Evolutionary conservation across 805 yeast genomes (phyloP).

Genomic region (Starmerella lactis-condensi): DNA sequence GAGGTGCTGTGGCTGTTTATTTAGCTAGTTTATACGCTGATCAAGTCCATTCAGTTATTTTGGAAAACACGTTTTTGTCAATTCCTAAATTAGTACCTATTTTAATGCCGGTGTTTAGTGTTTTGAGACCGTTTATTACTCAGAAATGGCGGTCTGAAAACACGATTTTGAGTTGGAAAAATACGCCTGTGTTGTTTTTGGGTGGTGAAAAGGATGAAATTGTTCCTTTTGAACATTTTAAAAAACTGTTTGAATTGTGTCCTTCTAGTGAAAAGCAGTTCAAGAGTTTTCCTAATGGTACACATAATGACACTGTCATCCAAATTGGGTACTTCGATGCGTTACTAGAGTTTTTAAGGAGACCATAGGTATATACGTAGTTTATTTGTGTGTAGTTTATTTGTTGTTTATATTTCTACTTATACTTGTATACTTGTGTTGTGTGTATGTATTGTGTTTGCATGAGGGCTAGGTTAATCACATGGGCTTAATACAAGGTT

Average conservation of each 20-base stretch:
- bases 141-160: conserved; percentile 69
- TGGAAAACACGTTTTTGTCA: conserved; percentile 75
- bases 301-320: conserved; percentile 68
- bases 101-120: conserved; percentile 22
- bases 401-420: too few species aligned
- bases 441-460: too few species aligned
- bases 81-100: conserved; percentile 43
- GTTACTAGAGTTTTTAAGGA: conserved; percentile 34
- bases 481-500: too few species aligned
- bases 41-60: conserved; percentile 41
- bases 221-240: conserved; percentile 78
- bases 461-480: too few species aligned
- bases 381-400: too few species aligned
- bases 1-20: conserved; percentile 87
- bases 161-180: conserved; percentile 31
- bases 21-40: conserved; percentile 39
- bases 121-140: conserved; percentile 38
- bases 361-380: too few species aligned
- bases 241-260: conserved; percentile 34
- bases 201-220: conserved; percentile 70
- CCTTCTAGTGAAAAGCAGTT: conserved; percentile 35
- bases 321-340: conserved; percentile 65
- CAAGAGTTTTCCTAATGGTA: conserved; percentile 38
- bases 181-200: conserved; percentile 50
- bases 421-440: too few species aligned